Evolutionary conservation across 106 monocot genomes (phyloP).

Genomic region (Dendrobium catenatum): DNA sequence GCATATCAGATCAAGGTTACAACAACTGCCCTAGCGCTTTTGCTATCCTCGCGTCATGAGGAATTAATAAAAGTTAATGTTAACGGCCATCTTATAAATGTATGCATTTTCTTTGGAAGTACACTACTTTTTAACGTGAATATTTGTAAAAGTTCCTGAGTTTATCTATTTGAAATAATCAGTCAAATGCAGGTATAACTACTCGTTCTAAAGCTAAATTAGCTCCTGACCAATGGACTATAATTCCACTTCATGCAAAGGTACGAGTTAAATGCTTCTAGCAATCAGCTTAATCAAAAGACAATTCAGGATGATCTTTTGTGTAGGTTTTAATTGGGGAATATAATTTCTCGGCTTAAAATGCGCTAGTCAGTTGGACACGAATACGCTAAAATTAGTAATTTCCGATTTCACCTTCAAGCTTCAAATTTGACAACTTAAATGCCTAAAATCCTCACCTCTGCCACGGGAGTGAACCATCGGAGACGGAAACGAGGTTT

Average conservation of each 20-base stretch:
- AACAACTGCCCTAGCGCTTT: conserved; percentile 72
- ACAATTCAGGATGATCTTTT: too few species aligned
- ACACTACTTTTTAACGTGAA: not conserved
- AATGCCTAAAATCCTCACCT: conserved; percentile 3
- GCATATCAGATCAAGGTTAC: conserved; percentile 96
- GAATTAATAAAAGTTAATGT: conserved; percentile 72
- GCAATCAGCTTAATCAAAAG: not conserved
- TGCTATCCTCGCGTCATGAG: conserved; percentile 54
- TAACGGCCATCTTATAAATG: conserved; percentile 76
- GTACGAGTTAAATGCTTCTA: conserved; percentile 20
- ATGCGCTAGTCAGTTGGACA: too few species aligned
- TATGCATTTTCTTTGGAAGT: conserved; percentile 13
- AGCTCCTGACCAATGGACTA: conserved; percentile 73
- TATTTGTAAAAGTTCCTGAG: not conserved
- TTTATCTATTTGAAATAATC: conserved; percentile 11
- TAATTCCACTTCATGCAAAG: conserved; percentile 78
- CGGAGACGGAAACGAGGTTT: conserved; percentile 15
- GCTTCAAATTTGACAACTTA: not conserved
- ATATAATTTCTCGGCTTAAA: too few species aligned
- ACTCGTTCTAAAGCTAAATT: conserved; percentile 90
- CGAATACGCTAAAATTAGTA: not conserved
- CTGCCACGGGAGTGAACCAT: conserved; percentile 24
- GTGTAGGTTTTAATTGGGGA: too few species aligned
- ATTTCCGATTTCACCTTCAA: not conserved
- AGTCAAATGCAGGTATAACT: conserved; percentile 77